Conservation (phyloP, 2,329 filamentous ascomycete genomes). For the Akanthomyces uredinophilus region DNA sequence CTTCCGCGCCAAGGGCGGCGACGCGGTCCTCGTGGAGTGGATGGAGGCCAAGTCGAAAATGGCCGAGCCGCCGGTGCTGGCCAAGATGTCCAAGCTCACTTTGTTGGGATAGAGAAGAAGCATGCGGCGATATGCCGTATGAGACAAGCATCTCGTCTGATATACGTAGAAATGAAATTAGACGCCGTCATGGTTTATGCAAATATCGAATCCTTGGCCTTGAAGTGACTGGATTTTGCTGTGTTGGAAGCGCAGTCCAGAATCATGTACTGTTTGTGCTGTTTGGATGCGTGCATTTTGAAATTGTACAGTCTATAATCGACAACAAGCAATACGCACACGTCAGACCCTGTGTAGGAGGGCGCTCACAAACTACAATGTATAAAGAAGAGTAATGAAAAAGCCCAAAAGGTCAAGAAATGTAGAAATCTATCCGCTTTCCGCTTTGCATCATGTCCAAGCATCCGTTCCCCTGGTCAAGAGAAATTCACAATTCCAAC, state of each 20-base stretch:
- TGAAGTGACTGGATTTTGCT: no score
- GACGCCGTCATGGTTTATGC: no score
- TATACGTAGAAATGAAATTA: neutral
- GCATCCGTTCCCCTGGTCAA: neutral
- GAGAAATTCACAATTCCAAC: neutral
- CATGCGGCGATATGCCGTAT: neutral
- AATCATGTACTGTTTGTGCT: no score
- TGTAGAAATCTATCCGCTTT: no score
- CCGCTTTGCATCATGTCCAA: neutral
- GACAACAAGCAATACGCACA: neutral
- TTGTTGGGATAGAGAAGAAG: slow-evolving; percentile 40
- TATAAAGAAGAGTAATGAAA: neutral
- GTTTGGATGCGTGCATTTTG: no score
- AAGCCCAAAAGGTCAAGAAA: neutral
- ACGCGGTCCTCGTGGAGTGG: slow-evolving; percentile 48
- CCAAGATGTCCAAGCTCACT: slow-evolving; percentile 43
- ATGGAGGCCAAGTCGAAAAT: slow-evolving; percentile 41
- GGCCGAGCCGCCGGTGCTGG: slow-evolving; percentile 45
- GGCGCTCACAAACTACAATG: no score
- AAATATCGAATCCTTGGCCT: no score
- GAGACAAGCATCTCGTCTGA: neutral
- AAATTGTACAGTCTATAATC: no score
- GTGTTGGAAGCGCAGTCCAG: neutral
- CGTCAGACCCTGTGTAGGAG: no score
- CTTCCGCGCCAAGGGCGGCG: slow-evolving; percentile 41